Evolutionary conservation across 305 asterid species (phyloP).

Genomic region (Solanum hybrid): DNA sequence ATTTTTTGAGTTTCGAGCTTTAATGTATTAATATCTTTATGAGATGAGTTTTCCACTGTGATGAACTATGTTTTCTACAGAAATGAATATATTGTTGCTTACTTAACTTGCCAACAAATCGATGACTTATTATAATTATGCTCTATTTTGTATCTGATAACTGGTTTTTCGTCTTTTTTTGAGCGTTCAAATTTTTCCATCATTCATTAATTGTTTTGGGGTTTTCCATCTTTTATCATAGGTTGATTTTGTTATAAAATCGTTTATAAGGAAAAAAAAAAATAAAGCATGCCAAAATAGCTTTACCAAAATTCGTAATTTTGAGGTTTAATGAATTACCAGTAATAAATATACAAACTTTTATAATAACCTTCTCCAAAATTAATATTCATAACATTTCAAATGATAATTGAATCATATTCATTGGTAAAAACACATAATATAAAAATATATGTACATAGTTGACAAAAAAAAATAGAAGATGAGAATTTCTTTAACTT

Average conservation of each 20-base stretch:
- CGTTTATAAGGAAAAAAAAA: background rate
- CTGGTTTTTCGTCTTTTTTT: background rate
- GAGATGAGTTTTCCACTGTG: background rate
- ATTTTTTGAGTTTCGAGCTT: background rate
- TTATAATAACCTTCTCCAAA: background rate
- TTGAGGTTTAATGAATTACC: background rate
- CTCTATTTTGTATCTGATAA: background rate
- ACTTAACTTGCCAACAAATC: background rate
- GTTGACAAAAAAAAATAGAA: background rate
- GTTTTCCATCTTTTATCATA: background rate
- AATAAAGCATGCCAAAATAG: background rate
- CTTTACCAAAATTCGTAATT: background rate
- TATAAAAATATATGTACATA: background rate
- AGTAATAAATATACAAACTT: background rate
- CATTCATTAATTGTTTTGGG: background rate
- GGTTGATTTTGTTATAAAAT: background rate
- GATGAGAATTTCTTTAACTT: background rate
- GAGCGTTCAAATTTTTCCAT: background rate
- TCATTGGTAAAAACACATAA: background rate
- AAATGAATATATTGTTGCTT: background rate
- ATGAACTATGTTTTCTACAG: background rate
- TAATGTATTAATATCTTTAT: background rate
- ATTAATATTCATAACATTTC: background rate
- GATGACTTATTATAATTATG: background rate
- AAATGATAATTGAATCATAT: background rate